Evolutionary conservation across 495 filamentous ascomycete genomes (phyloP).

Genomic region (Penicillium salamii): DNA sequence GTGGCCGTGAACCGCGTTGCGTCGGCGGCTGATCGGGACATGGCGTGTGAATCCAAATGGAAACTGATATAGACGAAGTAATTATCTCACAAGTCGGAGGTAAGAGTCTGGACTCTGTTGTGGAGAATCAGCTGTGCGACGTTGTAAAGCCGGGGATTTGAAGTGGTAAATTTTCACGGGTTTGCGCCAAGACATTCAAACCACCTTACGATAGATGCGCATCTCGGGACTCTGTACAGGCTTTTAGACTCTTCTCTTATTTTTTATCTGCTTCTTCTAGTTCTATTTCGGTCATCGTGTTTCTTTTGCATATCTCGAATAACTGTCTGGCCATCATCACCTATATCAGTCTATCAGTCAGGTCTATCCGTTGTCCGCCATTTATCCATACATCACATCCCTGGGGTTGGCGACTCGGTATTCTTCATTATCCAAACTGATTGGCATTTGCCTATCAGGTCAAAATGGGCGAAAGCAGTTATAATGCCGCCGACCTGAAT

Average conservation of each 20-base stretch:
- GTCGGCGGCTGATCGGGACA: conserved; percentile 86
- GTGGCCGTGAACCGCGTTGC: conserved; percentile 95
- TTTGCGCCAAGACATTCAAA: conserved; percentile 25
- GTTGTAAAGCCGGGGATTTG: conserved; percentile 11
- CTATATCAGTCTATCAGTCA: not conserved
- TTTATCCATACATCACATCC: too few relatives aligned
- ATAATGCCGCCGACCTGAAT: conserved; percentile 47
- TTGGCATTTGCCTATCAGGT: not conserved
- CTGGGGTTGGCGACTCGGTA: too few relatives aligned
- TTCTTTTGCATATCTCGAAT: too few relatives aligned
- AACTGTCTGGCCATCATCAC: not conserved
- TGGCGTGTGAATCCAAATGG: conserved; percentile 24
- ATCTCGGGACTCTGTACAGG: too few relatives aligned
- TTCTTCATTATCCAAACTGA: too few relatives aligned
- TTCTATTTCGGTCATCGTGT: too few relatives aligned
- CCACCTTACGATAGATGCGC: conserved; percentile 10
- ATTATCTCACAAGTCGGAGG: too few relatives aligned
- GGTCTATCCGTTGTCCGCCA: too few relatives aligned
- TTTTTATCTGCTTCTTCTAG: too few relatives aligned
- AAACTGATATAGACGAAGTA: too few relatives aligned
- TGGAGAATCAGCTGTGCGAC: conserved; percentile 15
- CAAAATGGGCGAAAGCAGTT: conserved; percentile 32
- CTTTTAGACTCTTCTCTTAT: too few relatives aligned
- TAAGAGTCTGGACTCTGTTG: conserved; percentile 12
- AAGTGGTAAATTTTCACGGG: conserved; percentile 39